A percentile compares a stretch with the other conserved stretches of the same genome.
Conservation (phyloP, 2,329 filamentous ascomycete species). For the Venturiaceae sp. region DNA sequence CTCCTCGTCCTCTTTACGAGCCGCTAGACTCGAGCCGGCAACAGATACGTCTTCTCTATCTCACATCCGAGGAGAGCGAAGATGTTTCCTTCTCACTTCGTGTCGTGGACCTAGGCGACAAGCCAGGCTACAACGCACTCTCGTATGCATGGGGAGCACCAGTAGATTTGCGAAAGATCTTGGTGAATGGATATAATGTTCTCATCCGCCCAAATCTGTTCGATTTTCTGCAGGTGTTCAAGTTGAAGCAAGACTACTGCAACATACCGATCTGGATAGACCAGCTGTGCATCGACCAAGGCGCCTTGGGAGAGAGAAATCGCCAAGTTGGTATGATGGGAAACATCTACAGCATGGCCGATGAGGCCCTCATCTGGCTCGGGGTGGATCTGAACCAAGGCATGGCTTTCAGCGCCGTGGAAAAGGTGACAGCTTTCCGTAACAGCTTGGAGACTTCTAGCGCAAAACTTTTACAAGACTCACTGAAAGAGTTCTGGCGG, state of each 20-base stretch:
- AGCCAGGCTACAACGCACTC: not conserved
- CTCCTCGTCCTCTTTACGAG: too few species aligned
- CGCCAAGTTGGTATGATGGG: not conserved
- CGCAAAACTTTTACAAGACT: too few species aligned
- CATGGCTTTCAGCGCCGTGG: too few species aligned
- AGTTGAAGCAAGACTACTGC: not conserved
- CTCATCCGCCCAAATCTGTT: not conserved
- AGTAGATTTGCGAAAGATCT: not conserved
- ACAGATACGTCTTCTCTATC: not conserved
- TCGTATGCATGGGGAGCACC: not conserved
- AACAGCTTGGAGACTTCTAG: too few species aligned
- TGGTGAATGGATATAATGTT: not conserved
- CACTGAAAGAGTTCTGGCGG: too few species aligned
- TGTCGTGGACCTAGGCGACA: not conserved
- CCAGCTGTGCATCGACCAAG: constrained; percentile 1
- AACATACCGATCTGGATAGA: constrained; percentile 7
- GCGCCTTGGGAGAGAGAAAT: not conserved
- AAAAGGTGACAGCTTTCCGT: too few species aligned
- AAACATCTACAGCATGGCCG: too few species aligned
- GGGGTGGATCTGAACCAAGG: too few species aligned
- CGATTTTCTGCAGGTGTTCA: not conserved
- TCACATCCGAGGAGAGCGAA: not conserved
- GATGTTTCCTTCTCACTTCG: not conserved
- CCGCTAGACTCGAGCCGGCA: not conserved
- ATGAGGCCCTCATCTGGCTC: too few species aligned